These are phyloP conservation scores for Medicago lupulina DNA, from an alignment of 306 rosid genomes.

Conservation along the genomic window DNA sequence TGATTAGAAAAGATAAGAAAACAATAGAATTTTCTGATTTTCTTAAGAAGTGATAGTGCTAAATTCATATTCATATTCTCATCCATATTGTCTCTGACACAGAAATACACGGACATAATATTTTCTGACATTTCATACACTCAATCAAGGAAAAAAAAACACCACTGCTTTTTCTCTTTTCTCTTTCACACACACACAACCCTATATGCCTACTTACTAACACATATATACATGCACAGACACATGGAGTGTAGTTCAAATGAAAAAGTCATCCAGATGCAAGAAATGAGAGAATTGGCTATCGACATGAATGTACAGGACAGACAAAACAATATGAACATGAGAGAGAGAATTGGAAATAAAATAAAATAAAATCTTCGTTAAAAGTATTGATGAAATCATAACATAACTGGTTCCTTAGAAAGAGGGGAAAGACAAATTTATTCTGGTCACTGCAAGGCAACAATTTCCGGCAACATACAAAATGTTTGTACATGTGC, in stretches of 20 bases:
- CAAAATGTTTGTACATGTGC: constrained; percentile 6
- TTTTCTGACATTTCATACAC: not conserved
- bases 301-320: not conserved
- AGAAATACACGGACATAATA: not conserved
- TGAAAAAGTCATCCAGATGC: not conserved
- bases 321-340: not conserved
- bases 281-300: not conserved
- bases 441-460: constrained; percentile 28
- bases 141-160: not conserved
- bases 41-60: constrained; percentile 14
- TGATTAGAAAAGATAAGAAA: constrained; percentile 27
- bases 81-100: not conserved
- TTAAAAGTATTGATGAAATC: constrained; percentile 25
- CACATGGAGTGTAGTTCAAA: too few relatives aligned
- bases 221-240: not conserved
- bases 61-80: constrained; percentile 35
- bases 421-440: constrained; percentile 10
- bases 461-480: constrained; percentile 7
- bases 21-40: constrained; percentile 20
- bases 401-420: constrained; percentile 23
- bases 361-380: not conserved
- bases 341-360: not conserved
- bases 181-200: not conserved
- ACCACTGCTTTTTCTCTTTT: not conserved
- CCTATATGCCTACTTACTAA: not conserved